Conservation (phyloP, 352 stramenopile genomes). For the Phytopythium helicoides region DNA sequence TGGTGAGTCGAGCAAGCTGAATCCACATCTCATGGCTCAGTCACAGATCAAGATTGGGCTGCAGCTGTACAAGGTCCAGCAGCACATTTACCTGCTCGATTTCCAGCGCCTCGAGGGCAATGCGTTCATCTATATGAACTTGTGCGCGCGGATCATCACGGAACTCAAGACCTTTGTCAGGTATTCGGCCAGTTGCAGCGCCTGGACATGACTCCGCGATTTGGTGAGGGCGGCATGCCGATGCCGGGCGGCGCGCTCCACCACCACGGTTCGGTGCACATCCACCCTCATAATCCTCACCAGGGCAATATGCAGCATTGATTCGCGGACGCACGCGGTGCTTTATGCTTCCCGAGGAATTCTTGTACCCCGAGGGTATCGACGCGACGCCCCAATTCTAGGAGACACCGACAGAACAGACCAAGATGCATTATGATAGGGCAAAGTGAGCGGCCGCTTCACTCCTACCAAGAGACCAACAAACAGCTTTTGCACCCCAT, state of each 20-base stretch:
- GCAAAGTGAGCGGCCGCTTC: too few species aligned
- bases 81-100: conserved; percentile 99
- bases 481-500: not conserved
- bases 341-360: too few species aligned
- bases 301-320: conserved; percentile 1
- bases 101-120: conserved; percentile 97
- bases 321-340: not conserved
- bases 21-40: conserved; percentile 24
- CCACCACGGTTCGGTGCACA: conserved; percentile 46
- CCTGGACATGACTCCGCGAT: conserved; percentile 52
- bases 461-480: too few species aligned
- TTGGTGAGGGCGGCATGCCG: conserved; percentile 40
- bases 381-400: too few species aligned
- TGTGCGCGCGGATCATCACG: conserved; percentile 99
- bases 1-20: conserved; percentile 13
- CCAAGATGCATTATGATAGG: too few species aligned
- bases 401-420: too few species aligned
- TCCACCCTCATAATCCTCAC: conserved; percentile 40
- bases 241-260: conserved; percentile 16
- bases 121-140: conserved; percentile 99
- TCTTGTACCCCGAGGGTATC: too few species aligned
- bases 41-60: conserved; percentile 94
- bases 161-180: conserved; percentile 97
- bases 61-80: conserved; percentile 97
- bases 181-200: conserved; percentile 47